Base-by-base conservation (phyloP, 441 rosid species). In the Adansonia rubrostipa region DNA sequence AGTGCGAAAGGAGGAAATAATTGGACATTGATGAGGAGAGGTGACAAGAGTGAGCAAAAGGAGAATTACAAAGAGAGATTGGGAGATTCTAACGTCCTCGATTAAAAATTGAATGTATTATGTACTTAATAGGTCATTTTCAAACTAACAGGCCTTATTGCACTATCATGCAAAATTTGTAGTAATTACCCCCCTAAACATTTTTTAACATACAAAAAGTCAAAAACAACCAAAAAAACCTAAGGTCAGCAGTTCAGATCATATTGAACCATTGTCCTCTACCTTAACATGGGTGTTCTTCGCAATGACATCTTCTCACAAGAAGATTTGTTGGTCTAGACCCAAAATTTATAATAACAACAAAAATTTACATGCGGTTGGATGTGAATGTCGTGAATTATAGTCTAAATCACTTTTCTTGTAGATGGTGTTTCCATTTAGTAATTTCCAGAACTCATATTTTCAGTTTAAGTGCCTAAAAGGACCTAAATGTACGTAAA, bases 141-240 rank as follows among this genome's bases (percentile, higher is more conserved):
- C 60, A n/a, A 54, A 54, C 60, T n/a, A n/a, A 54, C 20, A 54
- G 20, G 60, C 20, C 9, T 54, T 54, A 54, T 54, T n/a, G 60
- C 9, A 54, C 60, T 5, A 6, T 54, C 60, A 54, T 54, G 60
- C 20, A 54, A n/a, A 54, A 19, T 5, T 44, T n/a, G n/a, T 54
- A n/a, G 60, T 54, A 54, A n/a, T 54, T 54, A n/a, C 6, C 22
- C 60, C 60, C 17, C 20, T 54, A n/a, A 54, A n/a, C 20, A 54
- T 54, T 53, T 48, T 53, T 54, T 36, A 54, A 54, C 60, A 54
- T 5, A n/a, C 60, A 54, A 56, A 70, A 71, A 60, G 42, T 36
- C 42, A 36, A 36, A 36, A 36, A 36, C 3, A 54, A 5, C 0
- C 20, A 45, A 22, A 56, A 14, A 51, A 36, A 36, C n/a, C 15